Conservation (phyloP, 768 basidiomycete species). For the Boletus speciosus region DNA sequence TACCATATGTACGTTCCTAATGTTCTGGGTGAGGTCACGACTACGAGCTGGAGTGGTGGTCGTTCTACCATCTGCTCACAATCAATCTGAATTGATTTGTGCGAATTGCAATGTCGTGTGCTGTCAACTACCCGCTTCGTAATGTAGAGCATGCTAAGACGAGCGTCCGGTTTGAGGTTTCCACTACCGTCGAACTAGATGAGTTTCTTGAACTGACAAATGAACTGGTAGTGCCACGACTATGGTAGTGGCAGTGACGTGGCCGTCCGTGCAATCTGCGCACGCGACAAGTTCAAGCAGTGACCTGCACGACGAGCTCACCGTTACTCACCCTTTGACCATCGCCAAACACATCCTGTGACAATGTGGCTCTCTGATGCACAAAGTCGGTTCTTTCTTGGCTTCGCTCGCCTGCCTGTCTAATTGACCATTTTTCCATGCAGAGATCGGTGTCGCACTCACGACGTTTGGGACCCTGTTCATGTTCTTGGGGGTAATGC, state of each 20-base stretch:
- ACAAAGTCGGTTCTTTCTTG: constrained; percentile 36
- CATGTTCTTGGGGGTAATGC: constrained; percentile 93
- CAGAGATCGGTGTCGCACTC: constrained; percentile 95
- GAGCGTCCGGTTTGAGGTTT: too few species aligned
- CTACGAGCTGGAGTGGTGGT: too few species aligned
- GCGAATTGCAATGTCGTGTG: too few species aligned
- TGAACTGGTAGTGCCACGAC: too few species aligned
- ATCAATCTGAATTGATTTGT: too few species aligned
- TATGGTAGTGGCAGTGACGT: constrained; percentile 22
- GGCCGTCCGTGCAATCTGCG: neutral
- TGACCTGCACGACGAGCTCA: neutral
- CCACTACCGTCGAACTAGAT: too few species aligned
- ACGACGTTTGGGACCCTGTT: constrained; percentile 94
- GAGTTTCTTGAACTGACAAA: too few species aligned
- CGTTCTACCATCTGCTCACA: too few species aligned
- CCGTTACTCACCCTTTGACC: constrained; percentile 1
- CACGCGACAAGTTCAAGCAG: constrained; percentile 4
- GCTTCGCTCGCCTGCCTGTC: neutral
- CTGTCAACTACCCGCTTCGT: too few species aligned
- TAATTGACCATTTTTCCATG: constrained; percentile 1
- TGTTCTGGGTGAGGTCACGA: neutral
- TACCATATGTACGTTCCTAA: constrained; percentile 7
- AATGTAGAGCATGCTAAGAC: too few species aligned
- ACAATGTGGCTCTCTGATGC: constrained; percentile 53
- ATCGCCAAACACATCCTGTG: neutral